These are phyloP conservation scores for Starmerella potacharoeniae DNA, from an alignment of 805 yeast genomes.

Conservation along the genomic window DNA sequence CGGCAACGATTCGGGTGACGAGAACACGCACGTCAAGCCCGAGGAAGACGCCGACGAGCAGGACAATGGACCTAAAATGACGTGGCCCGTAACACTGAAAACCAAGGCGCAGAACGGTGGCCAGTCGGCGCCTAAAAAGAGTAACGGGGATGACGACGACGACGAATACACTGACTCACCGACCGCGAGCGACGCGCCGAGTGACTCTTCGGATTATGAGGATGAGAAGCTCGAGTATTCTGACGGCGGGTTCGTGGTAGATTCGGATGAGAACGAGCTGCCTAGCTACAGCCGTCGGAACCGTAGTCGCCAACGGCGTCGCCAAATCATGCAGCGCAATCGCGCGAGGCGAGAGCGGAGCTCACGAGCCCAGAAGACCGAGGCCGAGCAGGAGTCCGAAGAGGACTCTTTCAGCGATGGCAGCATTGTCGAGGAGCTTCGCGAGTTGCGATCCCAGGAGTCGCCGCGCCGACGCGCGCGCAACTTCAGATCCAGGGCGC, in stretches of 20 bases:
- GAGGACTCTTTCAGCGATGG: conserved; percentile 16
- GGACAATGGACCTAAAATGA: not conserved
- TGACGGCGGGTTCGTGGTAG: conserved; percentile 21
- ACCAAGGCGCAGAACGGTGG: conserved; percentile 1
- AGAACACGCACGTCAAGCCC: not conserved
- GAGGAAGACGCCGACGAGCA: not conserved
- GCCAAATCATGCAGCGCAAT: not conserved
- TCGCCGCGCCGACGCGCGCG: conserved; percentile 16
- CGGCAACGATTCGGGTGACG: not conserved
- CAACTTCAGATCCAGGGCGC: conserved; percentile 20
- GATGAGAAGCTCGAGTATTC: conserved; percentile 14
- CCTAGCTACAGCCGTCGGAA: conserved; percentile 4
- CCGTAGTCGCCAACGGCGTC: conserved; percentile 2
- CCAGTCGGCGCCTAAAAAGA: not conserved
- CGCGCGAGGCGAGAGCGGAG: not conserved
- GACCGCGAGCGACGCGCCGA: not conserved
- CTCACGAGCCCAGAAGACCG: not conserved
- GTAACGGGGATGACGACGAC: conserved; percentile 10
- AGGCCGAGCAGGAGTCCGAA: conserved; percentile 1
- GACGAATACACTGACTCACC: conserved; percentile 10
- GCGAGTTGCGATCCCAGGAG: conserved; percentile 14
- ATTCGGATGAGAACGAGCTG: conserved; percentile 19
- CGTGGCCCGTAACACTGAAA: conserved; percentile 11
- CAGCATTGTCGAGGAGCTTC: conserved; percentile 20
- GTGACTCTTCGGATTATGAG: not conserved